Evolutionary conservation across 2,329 filamentous ascomycete genomes (phyloP), one percentile per base, ranked within the genome.

Genomic region (Ophiostoma pallidulum): DNA sequence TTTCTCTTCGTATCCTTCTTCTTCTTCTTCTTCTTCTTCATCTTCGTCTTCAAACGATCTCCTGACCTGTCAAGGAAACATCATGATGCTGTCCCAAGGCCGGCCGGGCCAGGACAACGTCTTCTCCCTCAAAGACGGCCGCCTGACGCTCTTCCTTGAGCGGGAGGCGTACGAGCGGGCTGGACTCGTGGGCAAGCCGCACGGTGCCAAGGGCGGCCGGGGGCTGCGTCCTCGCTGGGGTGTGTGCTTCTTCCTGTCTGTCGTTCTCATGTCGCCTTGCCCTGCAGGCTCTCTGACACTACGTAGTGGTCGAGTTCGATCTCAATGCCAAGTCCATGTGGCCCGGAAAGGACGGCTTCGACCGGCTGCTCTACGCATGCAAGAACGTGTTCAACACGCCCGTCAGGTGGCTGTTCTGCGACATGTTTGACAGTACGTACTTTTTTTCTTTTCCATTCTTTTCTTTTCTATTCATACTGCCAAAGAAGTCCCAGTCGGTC

Each of bases 51-150:
- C n/a, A n/a, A n/a, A n/a, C n/a, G n/a, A n/a, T n/a, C n/a, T n/a
- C 4, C 38, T 38, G 22, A 42, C 29, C 5, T 10, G 6, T 9
- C 3, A 50, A 89, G 87, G 87, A 5, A 82, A 88, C 59, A 69
- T 94, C 41, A 64, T 86, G 56, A 86, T 97, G 84, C 73, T 95
- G 2, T 95, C 90, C 0, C 78, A 90, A 62, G 89, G 88, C 12
- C 75, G 75, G 28, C 69, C 75, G 8, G 81, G 79, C 3, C 72
- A 82, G 3, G 84, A 90, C 58, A 86, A 85, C 56, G 71, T 83
- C 3, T 91, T 87, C 60, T 76, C 76, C 0, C 66, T 97, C 1
- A 72, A 68, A 48, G 75, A 87, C 55, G 89, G 88, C 77, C 68
- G 44, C 1, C 70, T 98, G 29, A 78, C 74, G 4, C 72, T 98